Evolutionary conservation across 2,329 filamentous ascomycete species (phyloP).

Genomic region (Colletotrichum plurivorum): DNA sequence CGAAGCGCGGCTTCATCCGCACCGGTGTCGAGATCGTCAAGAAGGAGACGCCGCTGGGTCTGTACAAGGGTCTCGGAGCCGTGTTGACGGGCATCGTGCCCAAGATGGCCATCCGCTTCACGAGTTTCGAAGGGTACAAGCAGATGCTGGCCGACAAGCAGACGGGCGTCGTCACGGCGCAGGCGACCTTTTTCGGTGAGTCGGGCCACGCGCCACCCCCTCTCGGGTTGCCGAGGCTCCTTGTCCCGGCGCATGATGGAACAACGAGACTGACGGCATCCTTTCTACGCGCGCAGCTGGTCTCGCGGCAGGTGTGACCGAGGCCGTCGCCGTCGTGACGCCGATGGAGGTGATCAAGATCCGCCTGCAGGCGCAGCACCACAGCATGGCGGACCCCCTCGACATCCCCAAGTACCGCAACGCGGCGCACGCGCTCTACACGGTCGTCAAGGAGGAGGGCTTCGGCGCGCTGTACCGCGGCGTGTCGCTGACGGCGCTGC

Average conservation of each 20-base stretch:
- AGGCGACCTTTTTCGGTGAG: constrained; percentile 71
- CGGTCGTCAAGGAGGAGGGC: constrained; percentile 93
- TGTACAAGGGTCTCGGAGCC: constrained; percentile 99
- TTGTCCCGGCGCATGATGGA: too few relatives aligned
- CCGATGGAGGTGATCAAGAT: constrained; percentile 99
- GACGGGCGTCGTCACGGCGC: constrained; percentile 77
- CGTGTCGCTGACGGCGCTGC: constrained; percentile 91
- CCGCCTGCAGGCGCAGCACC: constrained; percentile 96
- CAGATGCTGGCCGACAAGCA: constrained; percentile 79
- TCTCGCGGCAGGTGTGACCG: constrained; percentile 92
- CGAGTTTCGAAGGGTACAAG: constrained; percentile 97
- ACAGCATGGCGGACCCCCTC: constrained; percentile 96
- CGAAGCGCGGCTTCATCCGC: constrained; percentile 87
- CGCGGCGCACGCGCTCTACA: constrained; percentile 86
- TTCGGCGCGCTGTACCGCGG: constrained; percentile 90
- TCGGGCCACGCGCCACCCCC: background rate
- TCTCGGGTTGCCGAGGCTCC: too few relatives aligned
- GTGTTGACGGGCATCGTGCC: constrained; percentile 96
- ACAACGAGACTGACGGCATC: background rate
- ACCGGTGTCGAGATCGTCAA: constrained; percentile 90
- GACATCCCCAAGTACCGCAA: constrained; percentile 98
- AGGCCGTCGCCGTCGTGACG: constrained; percentile 95
- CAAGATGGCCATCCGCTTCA: constrained; percentile 99
- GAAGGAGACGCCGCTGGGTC: constrained; percentile 89
- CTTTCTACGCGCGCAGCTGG: constrained; percentile 67